Evolutionary conservation across 1,139 yeast species (phyloP), one percentile per base, ranked within the genome.

Genomic region (Maudiozyma humilis): DNA sequence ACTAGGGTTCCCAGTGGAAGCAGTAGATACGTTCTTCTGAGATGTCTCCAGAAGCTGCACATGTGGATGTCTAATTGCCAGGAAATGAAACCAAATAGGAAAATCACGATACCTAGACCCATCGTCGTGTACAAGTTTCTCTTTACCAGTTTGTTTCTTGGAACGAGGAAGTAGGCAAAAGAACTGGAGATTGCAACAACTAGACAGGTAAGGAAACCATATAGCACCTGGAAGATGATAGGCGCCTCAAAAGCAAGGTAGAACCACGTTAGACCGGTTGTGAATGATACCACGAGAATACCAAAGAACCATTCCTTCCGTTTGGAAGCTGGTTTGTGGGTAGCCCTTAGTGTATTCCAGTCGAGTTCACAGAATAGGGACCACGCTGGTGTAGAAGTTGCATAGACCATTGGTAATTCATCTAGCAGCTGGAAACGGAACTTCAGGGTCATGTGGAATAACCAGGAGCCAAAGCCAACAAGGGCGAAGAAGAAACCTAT

Each of bases 391-490:
- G 91, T 81, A 54, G 96, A 88, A 1, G 97, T 91, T 32, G 96
- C 96, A 65, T 91, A 91, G 50, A 91, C 86, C 98, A 91, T 91
- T 36, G 98, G 98, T 58, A 91, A 72, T 65, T 91, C 98, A 66
- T 91, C 98, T 63, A 91, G 71, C 49, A 91, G 66, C 67, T 91
- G 98, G 67, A 76, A 91, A 62, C 83, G 88, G 64, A 88, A 89
- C 51, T 77, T 72, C 54, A 91, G 71, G 5, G 97, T 89, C 96
- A 91, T 91, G 64, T 91, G 98, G 69, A 91, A 91, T 54, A 87
- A 68, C 94, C 96, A 91, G 31, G 88, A 78, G 1, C 98, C 98
- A 34, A 88, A 63, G 1, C 98, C 98, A 8, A 91, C 98, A 8
- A 84, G 69, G 44, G 82, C 76, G 63, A 91, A 88, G 4, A 96